Percentiles rank a stretch among this genome's conserved stretches.
Evolutionary conservation across 2,329 filamentous ascomycete species (phyloP).

Genomic region (Dothideomycetidae sp.): DNA sequence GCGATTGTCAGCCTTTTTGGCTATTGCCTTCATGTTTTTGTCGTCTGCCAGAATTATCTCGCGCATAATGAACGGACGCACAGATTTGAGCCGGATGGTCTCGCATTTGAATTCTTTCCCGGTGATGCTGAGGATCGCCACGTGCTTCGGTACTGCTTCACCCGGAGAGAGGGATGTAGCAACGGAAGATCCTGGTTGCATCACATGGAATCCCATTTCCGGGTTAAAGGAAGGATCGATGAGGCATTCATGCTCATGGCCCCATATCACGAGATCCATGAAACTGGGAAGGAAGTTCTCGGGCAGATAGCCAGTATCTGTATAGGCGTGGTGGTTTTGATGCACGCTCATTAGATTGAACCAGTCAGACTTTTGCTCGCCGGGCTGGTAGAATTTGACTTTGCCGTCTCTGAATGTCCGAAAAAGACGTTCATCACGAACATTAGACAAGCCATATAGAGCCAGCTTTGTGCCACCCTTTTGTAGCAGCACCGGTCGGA

Average conservation of each 20-base stretch:
- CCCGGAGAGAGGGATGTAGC: slow-evolving; percentile 83
- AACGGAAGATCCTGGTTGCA: slow-evolving; percentile 93
- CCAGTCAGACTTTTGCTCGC: slow-evolving; percentile 70
- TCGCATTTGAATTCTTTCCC: slow-evolving; percentile 70
- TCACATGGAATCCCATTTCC: slow-evolving; percentile 84
- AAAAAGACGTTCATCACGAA: slow-evolving; percentile 87
- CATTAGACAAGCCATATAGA: slow-evolving; percentile 87
- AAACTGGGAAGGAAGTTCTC: slow-evolving; percentile 88
- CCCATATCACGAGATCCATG: slow-evolving; percentile 86
- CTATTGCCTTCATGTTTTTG: slow-evolving; percentile 60
- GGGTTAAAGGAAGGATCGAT: slow-evolving; percentile 74
- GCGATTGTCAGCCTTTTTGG: slow-evolving; percentile 70
- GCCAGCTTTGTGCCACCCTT: slow-evolving; percentile 89
- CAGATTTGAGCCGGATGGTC: slow-evolving; percentile 69
- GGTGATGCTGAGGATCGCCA: slow-evolving; percentile 70
- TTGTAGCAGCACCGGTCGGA: slow-evolving; percentile 83
- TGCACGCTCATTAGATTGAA: slow-evolving; percentile 94
- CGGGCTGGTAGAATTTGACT: slow-evolving; percentile 83
- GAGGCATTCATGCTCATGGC: slow-evolving; percentile 90
- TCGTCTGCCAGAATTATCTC: slow-evolving; percentile 69
- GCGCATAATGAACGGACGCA: slow-evolving; percentile 77
- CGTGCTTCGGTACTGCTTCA: slow-evolving; percentile 82
- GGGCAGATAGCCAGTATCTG: slow-evolving; percentile 82
- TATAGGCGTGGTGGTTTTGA: slow-evolving; percentile 89
- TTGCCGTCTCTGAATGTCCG: slow-evolving; percentile 85